phyloP scores from a whole-genome alignment of 1,139 yeast genomes.

The Suhomyces kunorum region DNA sequence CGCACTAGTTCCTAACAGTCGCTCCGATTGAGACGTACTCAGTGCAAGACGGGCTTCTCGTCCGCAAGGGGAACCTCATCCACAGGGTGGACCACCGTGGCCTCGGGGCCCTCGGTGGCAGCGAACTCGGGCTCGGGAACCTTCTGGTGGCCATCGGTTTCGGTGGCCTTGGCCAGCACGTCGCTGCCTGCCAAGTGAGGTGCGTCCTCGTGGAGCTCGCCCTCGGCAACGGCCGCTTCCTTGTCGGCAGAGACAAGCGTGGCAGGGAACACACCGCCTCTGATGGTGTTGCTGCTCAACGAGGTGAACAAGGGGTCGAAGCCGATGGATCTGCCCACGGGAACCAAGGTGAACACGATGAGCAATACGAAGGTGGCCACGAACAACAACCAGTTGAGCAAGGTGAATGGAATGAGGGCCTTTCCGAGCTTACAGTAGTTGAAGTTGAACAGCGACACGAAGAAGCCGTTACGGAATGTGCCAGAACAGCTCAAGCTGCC shows the following conservation, averaged over 20 bases:
- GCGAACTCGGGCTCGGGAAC: not conserved
- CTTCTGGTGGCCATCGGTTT: slow-evolving; percentile 3
- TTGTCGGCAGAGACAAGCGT: not conserved
- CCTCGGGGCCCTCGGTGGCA: not conserved
- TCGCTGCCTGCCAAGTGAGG: slow-evolving; percentile 1
- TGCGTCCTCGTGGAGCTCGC: not conserved
- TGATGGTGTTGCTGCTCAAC: not conserved
- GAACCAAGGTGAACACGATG: slow-evolving; percentile 25
- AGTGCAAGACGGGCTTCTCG: no score
- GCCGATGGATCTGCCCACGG: slow-evolving; percentile 14
- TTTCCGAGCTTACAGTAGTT: slow-evolving; percentile 27
- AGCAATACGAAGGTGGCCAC: slow-evolving; percentile 24
- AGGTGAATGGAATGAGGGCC: slow-evolving; percentile 33
- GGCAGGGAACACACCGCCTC: slow-evolving; percentile 8
- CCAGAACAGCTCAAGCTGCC: slow-evolving; percentile 25
- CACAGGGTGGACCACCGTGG: not conserved
- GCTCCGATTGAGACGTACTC: no score
- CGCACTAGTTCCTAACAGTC: no score
- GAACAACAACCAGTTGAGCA: slow-evolving; percentile 33
- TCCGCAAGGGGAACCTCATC: no score
- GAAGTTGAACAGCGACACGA: not conserved
- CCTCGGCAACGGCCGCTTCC: not conserved
- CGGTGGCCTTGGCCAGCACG: slow-evolving; percentile 5
- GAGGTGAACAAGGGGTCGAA: slow-evolving; percentile 1
- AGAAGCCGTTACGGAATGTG: not conserved